These are phyloP conservation scores for Trichosporon asahii DNA, from an alignment of 1,284 basidiomycete species.

Conservation along the genomic window DNA sequence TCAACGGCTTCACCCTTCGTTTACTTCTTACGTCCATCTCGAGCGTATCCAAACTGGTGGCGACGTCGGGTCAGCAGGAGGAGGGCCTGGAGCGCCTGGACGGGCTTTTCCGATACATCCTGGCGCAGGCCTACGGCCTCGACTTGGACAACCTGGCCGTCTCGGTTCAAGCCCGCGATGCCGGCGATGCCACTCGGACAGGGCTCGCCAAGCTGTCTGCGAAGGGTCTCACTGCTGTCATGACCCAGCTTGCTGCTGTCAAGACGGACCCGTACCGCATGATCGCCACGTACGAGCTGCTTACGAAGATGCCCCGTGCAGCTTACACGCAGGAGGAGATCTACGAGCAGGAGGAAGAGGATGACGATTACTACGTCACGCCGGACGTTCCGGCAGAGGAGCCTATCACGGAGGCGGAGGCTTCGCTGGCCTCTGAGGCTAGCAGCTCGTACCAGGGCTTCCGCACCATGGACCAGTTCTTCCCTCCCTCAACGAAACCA, in stretches of 20 bases:
- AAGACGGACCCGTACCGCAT: constrained; percentile 14
- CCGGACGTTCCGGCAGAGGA: background rate
- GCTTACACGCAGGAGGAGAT: background rate
- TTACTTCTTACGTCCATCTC: constrained; percentile 16
- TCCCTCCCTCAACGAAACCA: background rate
- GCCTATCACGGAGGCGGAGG: background rate
- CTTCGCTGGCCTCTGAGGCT: background rate
- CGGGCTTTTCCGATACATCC: constrained; percentile 16
- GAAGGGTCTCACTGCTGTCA: constrained; percentile 15
- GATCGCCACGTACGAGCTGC: constrained; percentile 19
- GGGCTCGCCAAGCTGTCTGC: constrained; percentile 8
- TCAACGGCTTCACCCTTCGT: constrained; percentile 15
- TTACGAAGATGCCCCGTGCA: constrained; percentile 5
- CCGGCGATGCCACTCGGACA: background rate
- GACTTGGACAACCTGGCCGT: constrained; percentile 21
- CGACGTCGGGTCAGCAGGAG: background rate
- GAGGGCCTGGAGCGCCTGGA: constrained; percentile 10
- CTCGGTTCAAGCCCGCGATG: constrained; percentile 12
- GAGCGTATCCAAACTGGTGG: constrained; percentile 10
- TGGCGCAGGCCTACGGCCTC: constrained; percentile 19
- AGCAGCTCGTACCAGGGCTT: constrained; percentile 11
- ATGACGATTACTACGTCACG: constrained; percentile 21
- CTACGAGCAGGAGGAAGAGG: constrained; percentile 15
- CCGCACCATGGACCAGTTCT: constrained; percentile 11
- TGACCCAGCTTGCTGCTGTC: constrained; percentile 11